These are phyloP conservation scores for Thelephora terrestris DNA, from an alignment of 1,284 basidiomycete genomes.

Conservation along the genomic window DNA sequence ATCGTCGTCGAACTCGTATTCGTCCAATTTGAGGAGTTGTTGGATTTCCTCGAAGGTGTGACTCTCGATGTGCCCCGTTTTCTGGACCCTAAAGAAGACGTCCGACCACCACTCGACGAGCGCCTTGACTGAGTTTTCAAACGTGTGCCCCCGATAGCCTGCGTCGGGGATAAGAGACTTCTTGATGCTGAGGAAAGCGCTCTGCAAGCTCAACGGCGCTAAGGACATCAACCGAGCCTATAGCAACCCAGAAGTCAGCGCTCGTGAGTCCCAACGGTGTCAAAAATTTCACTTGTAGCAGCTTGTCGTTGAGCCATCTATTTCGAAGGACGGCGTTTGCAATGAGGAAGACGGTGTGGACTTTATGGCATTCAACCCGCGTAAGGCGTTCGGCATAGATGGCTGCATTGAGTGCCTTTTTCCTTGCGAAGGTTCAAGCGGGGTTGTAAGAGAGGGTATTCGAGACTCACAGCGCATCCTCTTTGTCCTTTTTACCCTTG, in stretches of 20 bases:
- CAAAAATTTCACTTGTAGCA: slow-evolving; percentile 59
- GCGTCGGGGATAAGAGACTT: slow-evolving; percentile 77
- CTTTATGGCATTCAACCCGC: slow-evolving; percentile 76
- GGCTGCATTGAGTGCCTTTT: slow-evolving; percentile 29
- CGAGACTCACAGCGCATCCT: slow-evolving; percentile 13
- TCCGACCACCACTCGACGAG: slow-evolving; percentile 80
- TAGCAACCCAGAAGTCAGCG: slow-evolving; percentile 10
- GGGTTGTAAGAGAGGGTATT: slow-evolving; percentile 2
- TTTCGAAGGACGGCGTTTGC: slow-evolving; percentile 74
- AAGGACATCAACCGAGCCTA: slow-evolving; percentile 82
- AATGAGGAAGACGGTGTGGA: slow-evolving; percentile 76
- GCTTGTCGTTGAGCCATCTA: slow-evolving; percentile 72
- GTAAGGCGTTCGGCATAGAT: slow-evolving; percentile 56
- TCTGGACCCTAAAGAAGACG: slow-evolving; percentile 58
- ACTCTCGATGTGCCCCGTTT: slow-evolving; percentile 59
- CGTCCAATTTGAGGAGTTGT: slow-evolving; percentile 28
- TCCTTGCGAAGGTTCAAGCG: slow-evolving; percentile 25
- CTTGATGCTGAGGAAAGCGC: slow-evolving; percentile 69
- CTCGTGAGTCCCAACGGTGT: not conserved
- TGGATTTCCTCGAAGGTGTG: slow-evolving; percentile 67
- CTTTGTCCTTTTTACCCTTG: slow-evolving; percentile 28
- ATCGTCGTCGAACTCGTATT: slow-evolving; percentile 32
- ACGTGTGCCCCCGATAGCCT: slow-evolving; percentile 72
- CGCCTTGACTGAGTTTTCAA: slow-evolving; percentile 67
- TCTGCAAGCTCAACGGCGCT: slow-evolving; percentile 70